Percentiles rank a stretch among this genome's conserved stretches.
These are phyloP conservation scores for Knoxdaviesia capensis DNA, from an alignment of 2,329 filamentous ascomycete species.

Conservation along the genomic window DNA sequence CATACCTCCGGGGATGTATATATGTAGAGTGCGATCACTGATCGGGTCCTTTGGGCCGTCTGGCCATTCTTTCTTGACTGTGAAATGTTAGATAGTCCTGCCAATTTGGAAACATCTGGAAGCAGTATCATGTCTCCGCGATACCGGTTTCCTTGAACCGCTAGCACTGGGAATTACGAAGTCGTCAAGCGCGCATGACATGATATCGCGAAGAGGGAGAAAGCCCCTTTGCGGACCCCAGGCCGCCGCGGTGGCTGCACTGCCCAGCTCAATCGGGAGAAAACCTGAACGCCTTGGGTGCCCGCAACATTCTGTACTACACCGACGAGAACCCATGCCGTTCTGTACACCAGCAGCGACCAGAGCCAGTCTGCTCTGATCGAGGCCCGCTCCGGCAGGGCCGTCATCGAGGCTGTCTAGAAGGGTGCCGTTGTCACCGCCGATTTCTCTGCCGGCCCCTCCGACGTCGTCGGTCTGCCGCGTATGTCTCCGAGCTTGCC, in stretches of 20 bases:
- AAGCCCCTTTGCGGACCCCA: conserved; percentile 1
- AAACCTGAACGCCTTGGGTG: conserved; percentile 9
- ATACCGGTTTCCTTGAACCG: no score
- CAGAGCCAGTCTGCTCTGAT: conserved; percentile 14
- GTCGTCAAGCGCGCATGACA: no score
- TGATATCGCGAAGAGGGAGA: no score
- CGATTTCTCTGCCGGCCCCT: conserved; percentile 20
- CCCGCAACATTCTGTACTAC: conserved; percentile 8
- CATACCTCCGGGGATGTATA: no score
- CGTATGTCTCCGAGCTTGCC: conserved; percentile 16
- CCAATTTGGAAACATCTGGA: no score
- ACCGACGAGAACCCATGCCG: neutral
- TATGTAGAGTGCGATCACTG: no score
- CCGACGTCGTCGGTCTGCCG: conserved; percentile 9
- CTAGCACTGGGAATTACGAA: no score
- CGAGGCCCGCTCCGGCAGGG: no score
- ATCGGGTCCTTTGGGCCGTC: no score
- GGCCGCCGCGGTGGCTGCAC: conserved; percentile 15
- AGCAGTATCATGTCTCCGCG: no score
- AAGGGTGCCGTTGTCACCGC: conserved; percentile 10
- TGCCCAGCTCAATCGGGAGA: conserved; percentile 9
- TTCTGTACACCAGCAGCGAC: conserved; percentile 9
- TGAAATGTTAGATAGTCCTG: no score
- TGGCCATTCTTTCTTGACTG: no score
- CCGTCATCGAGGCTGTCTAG: conserved; percentile 6